Evolutionary conservation across 805 yeast species (phyloP), one percentile per base, ranked within the genome.

Genomic region (Metschnikowia hibisci): DNA sequence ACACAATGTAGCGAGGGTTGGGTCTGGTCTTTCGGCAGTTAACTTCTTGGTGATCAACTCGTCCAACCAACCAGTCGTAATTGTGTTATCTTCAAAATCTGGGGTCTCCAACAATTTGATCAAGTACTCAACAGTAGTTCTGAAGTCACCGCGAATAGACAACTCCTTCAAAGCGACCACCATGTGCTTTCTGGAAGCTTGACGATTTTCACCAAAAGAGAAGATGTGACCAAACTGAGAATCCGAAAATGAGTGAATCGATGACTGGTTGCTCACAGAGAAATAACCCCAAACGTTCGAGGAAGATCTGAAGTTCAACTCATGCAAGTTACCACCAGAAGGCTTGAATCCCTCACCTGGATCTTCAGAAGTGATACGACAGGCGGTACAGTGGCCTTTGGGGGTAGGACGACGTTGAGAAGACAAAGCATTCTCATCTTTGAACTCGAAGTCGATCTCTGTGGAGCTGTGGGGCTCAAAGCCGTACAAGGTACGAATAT

Each of bases 321-420:
- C 99, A 56, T 90, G 96, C 69, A 93, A 77, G 42, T 89, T 81
- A 73, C 99, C 99, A 61, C 96, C 95, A 32, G 96, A 87, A 42
- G 99, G 99, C 69, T 93, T 93, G 79, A 93, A 93, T 38, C 99
- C 99, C 72, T 91, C 97, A 62, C 96, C 95, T 38, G 99, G 99
- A 69, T 93, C 99, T 70, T 93, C 99, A 11, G 96, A 87, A 28
- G 99, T 93, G 66, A 93, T 93, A 75, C 99, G 89, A 73, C 98
- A 91, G 41, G 99, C 99, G 37, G 98, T 93, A 68, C 96, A 87
- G 68, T 93, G 99, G 47, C 99, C 99, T 74, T 88, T 89, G 57
- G 99, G 99, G 54, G 76, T 78, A 29, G 99, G 99, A 56, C 80
- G 81, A 66, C 97, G 82, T 73, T 93, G 99, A 44, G 84, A 77